Conservation (phyloP, 2,329 filamentous ascomycete genomes). For the Fusarium sterilihyphosum region DNA sequence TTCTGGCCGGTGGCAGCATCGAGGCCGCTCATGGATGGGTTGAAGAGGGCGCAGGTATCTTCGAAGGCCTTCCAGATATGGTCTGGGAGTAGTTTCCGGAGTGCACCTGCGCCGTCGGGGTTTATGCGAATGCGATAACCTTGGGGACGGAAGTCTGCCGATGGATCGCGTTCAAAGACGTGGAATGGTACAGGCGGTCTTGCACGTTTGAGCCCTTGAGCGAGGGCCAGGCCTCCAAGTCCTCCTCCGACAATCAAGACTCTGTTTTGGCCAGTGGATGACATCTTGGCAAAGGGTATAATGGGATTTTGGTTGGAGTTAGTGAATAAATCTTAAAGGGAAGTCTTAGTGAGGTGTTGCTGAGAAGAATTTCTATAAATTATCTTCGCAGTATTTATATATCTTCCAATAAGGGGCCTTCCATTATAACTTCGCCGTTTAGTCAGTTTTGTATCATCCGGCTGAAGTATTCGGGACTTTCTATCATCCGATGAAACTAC, state of each 20-base stretch:
- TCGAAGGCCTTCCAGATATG: not conserved
- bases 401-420: accelerated
- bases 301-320: accelerated
- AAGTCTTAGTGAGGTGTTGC: accelerated
- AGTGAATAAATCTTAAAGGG: accelerated
- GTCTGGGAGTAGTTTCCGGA: not conserved
- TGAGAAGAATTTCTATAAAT: accelerated
- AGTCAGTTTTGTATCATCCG: not conserved
- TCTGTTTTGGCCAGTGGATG: not conserved
- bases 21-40: not conserved
- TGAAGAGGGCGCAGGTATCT: not conserved
- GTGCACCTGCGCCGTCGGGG: not conserved
- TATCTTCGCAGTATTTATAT: not conserved
- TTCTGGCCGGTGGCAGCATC: not conserved
- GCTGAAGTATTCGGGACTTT: not conserved
- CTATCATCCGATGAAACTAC: not conserved
- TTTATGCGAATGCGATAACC: not conserved
- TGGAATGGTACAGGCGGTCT: not conserved
- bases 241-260: not conserved
- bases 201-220: not conserved
- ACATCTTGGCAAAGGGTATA: accelerated
- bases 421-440: accelerated
- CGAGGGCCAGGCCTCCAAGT: not conserved
- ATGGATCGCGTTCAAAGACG: not conserved
- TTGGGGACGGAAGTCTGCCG: not conserved